Base-by-base conservation (phyloP, 2,329 filamentous ascomycete genomes). In the Aspergillus aculeatus region DNA sequence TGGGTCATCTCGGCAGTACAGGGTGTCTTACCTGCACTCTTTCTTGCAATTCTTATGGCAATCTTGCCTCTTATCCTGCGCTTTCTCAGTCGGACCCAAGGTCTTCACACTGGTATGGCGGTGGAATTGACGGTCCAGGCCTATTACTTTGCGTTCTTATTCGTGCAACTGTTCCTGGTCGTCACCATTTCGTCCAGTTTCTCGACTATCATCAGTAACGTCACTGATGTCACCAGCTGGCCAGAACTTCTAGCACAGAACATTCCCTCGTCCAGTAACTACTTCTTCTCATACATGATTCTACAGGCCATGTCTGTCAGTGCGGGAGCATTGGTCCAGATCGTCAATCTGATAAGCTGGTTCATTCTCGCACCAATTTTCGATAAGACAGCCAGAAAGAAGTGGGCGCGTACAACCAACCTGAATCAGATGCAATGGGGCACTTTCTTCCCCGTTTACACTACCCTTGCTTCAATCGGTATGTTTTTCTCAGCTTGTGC, bases 281-380 rank as follows among this genome's bases (percentile, higher is more conserved):
- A 98, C 76, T 99, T 98, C 81, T 98, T 97, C 82, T 94, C 92
- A 1, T 99, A 99, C 83, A 93, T 99, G 87, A 89, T 97, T 72
- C 87, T 99, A 10, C 95, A 98, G 70, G 92, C 93, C 0, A 83
- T 98, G 68, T 92, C 91, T 63, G 92, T 91, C 63, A 96, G 92
- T 74, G 94, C 94, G 1, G 92, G 90, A 74, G 94, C 91, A 1
- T 81, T 98, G 4, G 80, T 97, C 12, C 95, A 98, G 70, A 84
- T 96, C 24, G 86, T 86, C n/a, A 85, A 87, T 3, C 82, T 99
- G 3, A 71, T 92, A 50, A 81, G 89, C 64, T 96, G 93, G 88
- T 96, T 92, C 68, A 70, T 98, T 23, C 74, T 96, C 50, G 89
- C 90, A 1, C 90, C 88, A 1, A 83, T 97, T 0, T 74, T 96